Percentiles rank a stretch among this genome's conserved stretches.
These are phyloP conservation scores for Malassezia brasiliensis DNA, from an alignment of 1,284 basidiomycete genomes.

Conservation along the genomic window DNA sequence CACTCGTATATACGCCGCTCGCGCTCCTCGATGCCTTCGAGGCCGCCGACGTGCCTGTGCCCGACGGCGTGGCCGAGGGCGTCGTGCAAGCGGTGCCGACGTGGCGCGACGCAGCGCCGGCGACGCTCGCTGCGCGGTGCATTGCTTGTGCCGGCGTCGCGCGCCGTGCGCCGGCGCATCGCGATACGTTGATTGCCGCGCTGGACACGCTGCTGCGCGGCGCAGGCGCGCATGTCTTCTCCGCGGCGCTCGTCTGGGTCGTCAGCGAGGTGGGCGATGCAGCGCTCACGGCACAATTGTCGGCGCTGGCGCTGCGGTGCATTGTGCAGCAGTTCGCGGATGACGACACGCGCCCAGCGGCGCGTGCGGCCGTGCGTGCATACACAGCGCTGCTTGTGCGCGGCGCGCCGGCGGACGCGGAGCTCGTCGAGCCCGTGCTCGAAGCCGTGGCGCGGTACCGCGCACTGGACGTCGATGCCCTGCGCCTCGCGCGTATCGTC, in stretches of 20 bases:
- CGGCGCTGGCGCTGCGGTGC: slow-evolving; percentile 25
- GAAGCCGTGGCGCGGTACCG: slow-evolving; percentile 59
- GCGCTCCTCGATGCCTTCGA: not conserved
- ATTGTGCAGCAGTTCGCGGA: slow-evolving; percentile 49
- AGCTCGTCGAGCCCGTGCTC: slow-evolving; percentile 66
- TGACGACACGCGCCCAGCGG: slow-evolving; percentile 17
- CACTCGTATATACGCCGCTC: not conserved
- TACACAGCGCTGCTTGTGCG: slow-evolving; percentile 17
- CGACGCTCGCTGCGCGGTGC: too few relatives aligned
- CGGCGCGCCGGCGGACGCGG: slow-evolving; percentile 29
- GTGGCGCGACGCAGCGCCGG: too few relatives aligned
- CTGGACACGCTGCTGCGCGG: not conserved
- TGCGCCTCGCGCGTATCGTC: slow-evolving; percentile 55
- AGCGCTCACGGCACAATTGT: too few relatives aligned
- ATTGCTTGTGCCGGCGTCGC: not conserved
- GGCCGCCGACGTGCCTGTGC: not conserved
- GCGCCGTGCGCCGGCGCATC: not conserved
- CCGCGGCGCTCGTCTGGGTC: not conserved
- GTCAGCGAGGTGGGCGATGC: not conserved
- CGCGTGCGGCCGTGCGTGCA: slow-evolving; percentile 24
- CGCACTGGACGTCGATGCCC: slow-evolving; percentile 51
- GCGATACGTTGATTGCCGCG: not conserved
- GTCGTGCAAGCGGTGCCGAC: too few relatives aligned
- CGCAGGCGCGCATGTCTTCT: not conserved
- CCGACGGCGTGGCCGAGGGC: too few relatives aligned